These are phyloP conservation scores for Stereum hirsutum DNA, from an alignment of 1,284 basidiomycete genomes.

Conservation along the genomic window DNA sequence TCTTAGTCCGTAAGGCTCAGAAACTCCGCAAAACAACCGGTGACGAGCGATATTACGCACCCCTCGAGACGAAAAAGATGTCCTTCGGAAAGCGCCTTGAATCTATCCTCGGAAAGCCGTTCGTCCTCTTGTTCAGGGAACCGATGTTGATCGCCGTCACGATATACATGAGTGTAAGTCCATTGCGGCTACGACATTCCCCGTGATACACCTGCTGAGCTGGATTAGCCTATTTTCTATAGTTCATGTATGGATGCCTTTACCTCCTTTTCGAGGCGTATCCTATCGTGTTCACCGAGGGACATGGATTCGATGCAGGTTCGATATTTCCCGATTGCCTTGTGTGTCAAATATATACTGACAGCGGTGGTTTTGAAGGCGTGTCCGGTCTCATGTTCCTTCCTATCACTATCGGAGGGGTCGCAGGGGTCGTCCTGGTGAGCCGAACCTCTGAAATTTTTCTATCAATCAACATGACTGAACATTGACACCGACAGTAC, in stretches of 20 bases:
- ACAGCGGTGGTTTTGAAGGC: conserved; percentile 29
- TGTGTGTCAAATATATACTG: conserved; percentile 8
- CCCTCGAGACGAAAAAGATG: conserved; percentile 33
- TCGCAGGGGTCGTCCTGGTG: conserved; percentile 33
- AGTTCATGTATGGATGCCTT: conserved; percentile 56
- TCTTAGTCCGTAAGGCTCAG: conserved; percentile 41
- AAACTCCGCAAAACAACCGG: conserved; percentile 44
- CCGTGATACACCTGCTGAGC: neutral
- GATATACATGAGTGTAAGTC: conserved; percentile 52
- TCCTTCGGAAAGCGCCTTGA: conserved; percentile 34
- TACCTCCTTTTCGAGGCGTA: conserved; percentile 56
- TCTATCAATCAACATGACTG: conserved; percentile 12
- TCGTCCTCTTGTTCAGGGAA: conserved; percentile 62
- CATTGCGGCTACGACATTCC: neutral
- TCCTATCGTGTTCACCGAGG: conserved; percentile 44
- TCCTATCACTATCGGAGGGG: conserved; percentile 46
- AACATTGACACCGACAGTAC: conserved; percentile 30
- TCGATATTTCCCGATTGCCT: neutral
- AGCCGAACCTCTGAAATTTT: conserved; percentile 17
- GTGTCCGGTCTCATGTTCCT: conserved; percentile 44
- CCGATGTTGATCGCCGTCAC: conserved; percentile 73
- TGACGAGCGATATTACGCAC: conserved; percentile 53
- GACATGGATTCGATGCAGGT: conserved; percentile 42
- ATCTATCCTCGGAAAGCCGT: conserved; percentile 49
- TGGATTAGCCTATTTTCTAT: conserved; percentile 8